A percentile compares a stretch with the other conserved stretches of the same genome.
phyloP scores from a whole-genome alignment of 192 early-diverging fungal genomes.

The Coemansia sp. region DNA sequence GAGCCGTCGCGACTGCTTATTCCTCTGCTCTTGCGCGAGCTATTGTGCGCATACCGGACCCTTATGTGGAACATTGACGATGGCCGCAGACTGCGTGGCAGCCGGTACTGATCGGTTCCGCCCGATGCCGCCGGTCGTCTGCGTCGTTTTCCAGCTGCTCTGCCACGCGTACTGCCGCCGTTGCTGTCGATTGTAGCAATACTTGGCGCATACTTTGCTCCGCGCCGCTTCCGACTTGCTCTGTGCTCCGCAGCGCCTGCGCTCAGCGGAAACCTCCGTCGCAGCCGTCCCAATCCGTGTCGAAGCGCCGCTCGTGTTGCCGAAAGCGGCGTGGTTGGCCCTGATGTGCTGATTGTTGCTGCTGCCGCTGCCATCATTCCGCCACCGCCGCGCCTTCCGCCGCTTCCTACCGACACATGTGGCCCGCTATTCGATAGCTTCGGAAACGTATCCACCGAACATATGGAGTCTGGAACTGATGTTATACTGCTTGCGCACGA shows the following conservation, averaged over 20 bases:
- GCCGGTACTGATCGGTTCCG: slow-evolving; percentile 12
- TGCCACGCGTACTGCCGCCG: not conserved
- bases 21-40: not conserved
- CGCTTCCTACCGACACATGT: slow-evolving; percentile 1
- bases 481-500: slow-evolving; percentile 4
- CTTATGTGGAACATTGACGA: slow-evolving; percentile 49
- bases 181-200: not conserved
- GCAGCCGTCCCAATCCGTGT: slow-evolving; percentile 8
- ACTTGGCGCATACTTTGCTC: not conserved
- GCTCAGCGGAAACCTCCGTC: slow-evolving; percentile 14
- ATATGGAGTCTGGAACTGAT: slow-evolving; percentile 39
- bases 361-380: not conserved
- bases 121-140: not conserved
- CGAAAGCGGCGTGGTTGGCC: not conserved
- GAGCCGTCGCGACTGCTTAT: not conserved
- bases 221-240: not conserved
- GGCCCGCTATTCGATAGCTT: slow-evolving; percentile 13
- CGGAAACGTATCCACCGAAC: slow-evolving; percentile 37
- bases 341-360: not conserved
- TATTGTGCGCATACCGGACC: slow-evolving; percentile 26
- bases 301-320: slow-evolving; percentile 9
- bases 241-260: not conserved
- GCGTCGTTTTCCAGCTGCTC: not conserved
- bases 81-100: slow-evolving; percentile 43
- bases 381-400: slow-evolving; percentile 1